These are phyloP conservation scores for Eucalyptus sideroxylon DNA, from an alignment of 345 rosid genomes.

Conservation along the genomic window DNA sequence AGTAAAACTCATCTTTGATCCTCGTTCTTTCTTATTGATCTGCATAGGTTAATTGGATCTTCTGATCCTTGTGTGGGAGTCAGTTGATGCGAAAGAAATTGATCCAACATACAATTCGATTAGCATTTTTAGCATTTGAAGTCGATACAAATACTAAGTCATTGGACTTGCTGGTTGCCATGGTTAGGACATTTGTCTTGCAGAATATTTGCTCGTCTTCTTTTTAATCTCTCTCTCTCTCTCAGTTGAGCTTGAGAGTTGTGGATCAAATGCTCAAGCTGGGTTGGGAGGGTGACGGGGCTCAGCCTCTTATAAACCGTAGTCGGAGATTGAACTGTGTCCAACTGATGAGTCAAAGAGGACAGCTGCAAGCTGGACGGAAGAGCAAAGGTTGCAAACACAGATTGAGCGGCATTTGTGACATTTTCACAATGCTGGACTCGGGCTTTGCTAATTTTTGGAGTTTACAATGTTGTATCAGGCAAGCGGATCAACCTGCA, in stretches of 20 bases:
- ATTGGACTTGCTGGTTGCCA: neutral
- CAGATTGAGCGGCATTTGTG: neutral
- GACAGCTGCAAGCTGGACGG: neutral
- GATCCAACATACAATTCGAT: neutral
- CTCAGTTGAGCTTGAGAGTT: slow-evolving; percentile 84
- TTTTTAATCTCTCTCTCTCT: neutral
- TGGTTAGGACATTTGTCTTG: neutral
- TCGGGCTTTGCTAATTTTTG: neutral
- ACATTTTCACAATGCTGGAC: neutral
- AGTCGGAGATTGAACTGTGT: neutral
- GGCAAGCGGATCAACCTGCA: neutral
- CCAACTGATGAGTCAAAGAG: neutral
- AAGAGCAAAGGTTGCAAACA: neutral
- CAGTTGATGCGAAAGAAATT: neutral
- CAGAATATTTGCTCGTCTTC: neutral
- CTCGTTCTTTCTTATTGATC: neutral
- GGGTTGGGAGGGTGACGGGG: slow-evolving; percentile 96
- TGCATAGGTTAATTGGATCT: neutral
- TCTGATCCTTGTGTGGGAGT: neutral
- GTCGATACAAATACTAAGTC: neutral
- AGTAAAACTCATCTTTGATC: slow-evolving; percentile 10
- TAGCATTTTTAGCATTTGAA: neutral
- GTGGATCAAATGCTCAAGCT: slow-evolving; percentile 96
- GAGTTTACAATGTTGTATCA: neutral
- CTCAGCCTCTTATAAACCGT: slow-evolving; percentile 37